Evolutionary conservation across 2,329 filamentous ascomycete species (phyloP), one percentile per base, ranked within the genome.

Genomic region (Teratosphaeria destructans): DNA sequence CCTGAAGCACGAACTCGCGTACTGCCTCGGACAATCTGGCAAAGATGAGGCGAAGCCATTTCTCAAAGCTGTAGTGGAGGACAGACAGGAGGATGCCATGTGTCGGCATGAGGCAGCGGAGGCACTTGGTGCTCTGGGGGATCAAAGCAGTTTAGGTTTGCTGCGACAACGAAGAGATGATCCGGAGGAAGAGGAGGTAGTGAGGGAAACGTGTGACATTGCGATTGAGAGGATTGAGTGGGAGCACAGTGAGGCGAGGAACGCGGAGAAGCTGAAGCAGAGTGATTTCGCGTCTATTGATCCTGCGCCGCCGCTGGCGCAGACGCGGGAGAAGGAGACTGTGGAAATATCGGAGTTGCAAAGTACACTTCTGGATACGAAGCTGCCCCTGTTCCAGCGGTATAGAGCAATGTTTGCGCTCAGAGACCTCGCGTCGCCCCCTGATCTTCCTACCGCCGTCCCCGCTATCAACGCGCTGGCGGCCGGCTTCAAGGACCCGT

Each of bases 351-450:
- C 86, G 37, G 85, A 89, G 59, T 81, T 99, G 37, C 87, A 89
- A 70, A 81, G 83, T 70, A 85, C 83, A 27, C 80, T 99, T 58
- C 85, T 97, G 74, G 87, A 97, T 74, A 86, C 87, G 5, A 82
- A 78, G 5, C 78, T 86, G 55, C 89, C 91, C 27, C 83, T 99
- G 12, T 99, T 99, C 80, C 79, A 90, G 72, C 86, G 94, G 72
- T 99, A 99, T 77, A 86, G 94, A 70, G 93, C 94, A 73, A 99
- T 99, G 94, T 99, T 99, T 72, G 89, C 90, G 60, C 85, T 99
- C 57, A 88, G 94, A 71, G 94, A 99, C 75, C 85, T 99, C 57
- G 91, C 92, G 26, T 96, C 92, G 3, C 94, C 94, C 16, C 92
- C 93, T 10, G 88, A 95, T 71, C 85, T 95, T 52, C 89, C 91